A percentile compares a stretch with the other conserved stretches of the same genome.
Evolutionary conservation across 768 basidiomycete genomes (phyloP).

Genomic region (Clitopilus hobsonii): DNA sequence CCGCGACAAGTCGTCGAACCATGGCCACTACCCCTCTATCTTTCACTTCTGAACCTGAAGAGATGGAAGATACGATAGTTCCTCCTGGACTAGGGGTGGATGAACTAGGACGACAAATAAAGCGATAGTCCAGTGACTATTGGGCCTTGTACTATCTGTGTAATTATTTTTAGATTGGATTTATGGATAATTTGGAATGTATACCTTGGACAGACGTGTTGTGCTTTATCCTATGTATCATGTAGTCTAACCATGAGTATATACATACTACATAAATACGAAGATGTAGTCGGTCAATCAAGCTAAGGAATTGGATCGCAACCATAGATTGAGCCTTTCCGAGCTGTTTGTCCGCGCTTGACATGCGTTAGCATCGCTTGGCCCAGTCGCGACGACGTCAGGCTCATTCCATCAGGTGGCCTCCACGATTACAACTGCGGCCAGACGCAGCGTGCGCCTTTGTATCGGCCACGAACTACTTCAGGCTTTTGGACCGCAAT

Average conservation of each 20-base stretch:
- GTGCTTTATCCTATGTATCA: conserved; percentile 1
- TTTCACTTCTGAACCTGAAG: not conserved
- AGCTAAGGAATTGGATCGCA: not conserved
- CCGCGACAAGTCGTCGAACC: conserved; percentile 15
- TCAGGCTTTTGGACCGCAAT: not conserved
- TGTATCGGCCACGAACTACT: not conserved
- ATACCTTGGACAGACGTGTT: not conserved
- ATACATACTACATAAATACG: not conserved
- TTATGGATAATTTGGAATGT: not conserved
- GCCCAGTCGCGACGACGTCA: too few relatives aligned
- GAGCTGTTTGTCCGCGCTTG: not conserved
- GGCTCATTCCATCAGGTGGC: too few relatives aligned
- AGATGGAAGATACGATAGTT: not conserved
- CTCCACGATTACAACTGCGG: not conserved
- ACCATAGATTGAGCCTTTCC: not conserved
- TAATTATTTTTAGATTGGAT: not conserved
- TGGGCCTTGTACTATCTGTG: not conserved
- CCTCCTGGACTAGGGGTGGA: not conserved
- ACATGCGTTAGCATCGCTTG: too few relatives aligned
- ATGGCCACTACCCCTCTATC: not conserved
- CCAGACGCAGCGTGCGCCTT: not conserved
- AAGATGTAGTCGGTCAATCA: not conserved
- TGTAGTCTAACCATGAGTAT: not conserved
- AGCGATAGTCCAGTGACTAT: not conserved
- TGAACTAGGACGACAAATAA: not conserved